phyloP scores from a whole-genome alignment of 176 grass and related monocot genomes.

The Avena eriantha region DNA sequence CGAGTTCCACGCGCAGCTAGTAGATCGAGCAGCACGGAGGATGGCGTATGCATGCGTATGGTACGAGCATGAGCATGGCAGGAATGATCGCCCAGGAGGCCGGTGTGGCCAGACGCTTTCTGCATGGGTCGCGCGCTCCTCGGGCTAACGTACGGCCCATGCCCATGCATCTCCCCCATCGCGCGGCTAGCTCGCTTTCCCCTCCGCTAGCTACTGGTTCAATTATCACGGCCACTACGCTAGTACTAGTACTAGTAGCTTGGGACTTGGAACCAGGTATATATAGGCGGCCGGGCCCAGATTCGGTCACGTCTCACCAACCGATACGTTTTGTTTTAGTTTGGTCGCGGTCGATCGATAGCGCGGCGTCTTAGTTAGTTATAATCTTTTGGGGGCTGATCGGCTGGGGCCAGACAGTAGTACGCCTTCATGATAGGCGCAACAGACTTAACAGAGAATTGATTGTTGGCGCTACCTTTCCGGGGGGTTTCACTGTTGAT shows the following conservation, averaged over 20 bases:
- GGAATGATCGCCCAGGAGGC: background rate
- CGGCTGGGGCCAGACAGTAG: background rate
- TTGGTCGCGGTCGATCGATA: background rate
- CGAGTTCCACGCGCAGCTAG: background rate
- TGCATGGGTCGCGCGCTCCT: background rate
- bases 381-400: background rate
- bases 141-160: background rate
- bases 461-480: background rate
- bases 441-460: background rate
- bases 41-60: background rate
- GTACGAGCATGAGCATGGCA: background rate
- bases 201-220: background rate
- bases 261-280: background rate
- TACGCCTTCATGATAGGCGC: background rate
- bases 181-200: background rate
- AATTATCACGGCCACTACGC: background rate
- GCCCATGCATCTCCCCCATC: background rate
- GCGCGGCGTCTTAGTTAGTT: background rate
- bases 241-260: background rate
- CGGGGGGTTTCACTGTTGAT: background rate
- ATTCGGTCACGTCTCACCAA: conserved; percentile 11
- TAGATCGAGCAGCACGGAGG: background rate
- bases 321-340: conserved; percentile 14
- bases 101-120: background rate
- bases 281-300: background rate